A percentile compares a stretch with the other conserved stretches of the same genome.
These are phyloP conservation scores for Diaporthe vaccinii DNA, from an alignment of 2,329 filamentous ascomycete genomes.

Conservation along the genomic window DNA sequence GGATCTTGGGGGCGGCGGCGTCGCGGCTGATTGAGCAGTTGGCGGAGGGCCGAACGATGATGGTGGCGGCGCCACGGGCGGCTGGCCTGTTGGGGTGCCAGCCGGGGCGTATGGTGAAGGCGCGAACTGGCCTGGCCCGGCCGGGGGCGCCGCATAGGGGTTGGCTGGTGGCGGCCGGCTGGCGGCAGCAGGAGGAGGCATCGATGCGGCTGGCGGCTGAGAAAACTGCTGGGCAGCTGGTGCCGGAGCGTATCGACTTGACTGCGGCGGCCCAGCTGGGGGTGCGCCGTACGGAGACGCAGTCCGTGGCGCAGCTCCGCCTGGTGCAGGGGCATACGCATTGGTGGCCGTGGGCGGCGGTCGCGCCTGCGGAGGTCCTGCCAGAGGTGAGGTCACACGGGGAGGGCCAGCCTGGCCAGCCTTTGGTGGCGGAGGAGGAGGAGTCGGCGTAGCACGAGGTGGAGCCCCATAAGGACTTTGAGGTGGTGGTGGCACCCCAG, in stretches of 20 bases:
- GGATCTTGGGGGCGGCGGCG: slow-evolving; percentile 61
- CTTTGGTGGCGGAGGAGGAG: slow-evolving; percentile 88
- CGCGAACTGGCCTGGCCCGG: slow-evolving; percentile 66
- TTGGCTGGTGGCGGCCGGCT: slow-evolving; percentile 62
- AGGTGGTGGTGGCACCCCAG: slow-evolving; percentile 66
- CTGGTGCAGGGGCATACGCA: slow-evolving; percentile 74
- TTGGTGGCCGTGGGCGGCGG: slow-evolving; percentile 71
- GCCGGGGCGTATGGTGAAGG: slow-evolving; percentile 65
- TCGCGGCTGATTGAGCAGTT: slow-evolving; percentile 54
- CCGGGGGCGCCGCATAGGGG: slow-evolving; percentile 57
- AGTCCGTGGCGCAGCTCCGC: slow-evolving; percentile 72
- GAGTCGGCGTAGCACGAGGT: slow-evolving; percentile 74
- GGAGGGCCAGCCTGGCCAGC: slow-evolving; percentile 71
- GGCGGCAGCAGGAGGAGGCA: slow-evolving; percentile 56
- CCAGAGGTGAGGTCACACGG: slow-evolving; percentile 79
- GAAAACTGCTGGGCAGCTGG: slow-evolving; percentile 68
- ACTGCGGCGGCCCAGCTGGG: slow-evolving; percentile 76
- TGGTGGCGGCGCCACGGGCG: slow-evolving; percentile 56
- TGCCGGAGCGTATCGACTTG: slow-evolving; percentile 81
- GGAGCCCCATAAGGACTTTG: slow-evolving; percentile 66
- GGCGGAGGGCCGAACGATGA: slow-evolving; percentile 55
- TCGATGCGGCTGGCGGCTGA: slow-evolving; percentile 57
- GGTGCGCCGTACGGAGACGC: slow-evolving; percentile 90
- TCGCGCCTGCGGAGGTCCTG: slow-evolving; percentile 66
- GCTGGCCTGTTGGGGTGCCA: slow-evolving; percentile 55